phyloP scores from a whole-genome alignment of 2,329 filamentous ascomycete species.

The Cercospora berteroae region DNA sequence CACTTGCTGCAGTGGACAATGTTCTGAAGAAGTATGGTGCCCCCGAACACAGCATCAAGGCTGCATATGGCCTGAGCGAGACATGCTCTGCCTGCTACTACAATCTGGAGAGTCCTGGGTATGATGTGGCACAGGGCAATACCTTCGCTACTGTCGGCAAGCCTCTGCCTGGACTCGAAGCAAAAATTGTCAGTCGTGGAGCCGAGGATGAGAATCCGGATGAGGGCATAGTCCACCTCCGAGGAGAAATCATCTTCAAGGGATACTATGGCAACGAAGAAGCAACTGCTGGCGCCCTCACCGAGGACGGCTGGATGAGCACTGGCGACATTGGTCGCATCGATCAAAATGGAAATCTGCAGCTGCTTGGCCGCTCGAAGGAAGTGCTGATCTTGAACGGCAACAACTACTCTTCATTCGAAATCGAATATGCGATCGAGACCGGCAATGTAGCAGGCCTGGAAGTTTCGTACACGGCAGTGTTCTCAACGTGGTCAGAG shows the following conservation, averaged over 20 bases:
- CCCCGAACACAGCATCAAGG: slow-evolving; percentile 21
- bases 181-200: slow-evolving; percentile 18
- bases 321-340: slow-evolving; percentile 26
- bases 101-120: slow-evolving; percentile 23
- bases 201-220: background rate
- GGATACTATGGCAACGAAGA: slow-evolving; percentile 37
- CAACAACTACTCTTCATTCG: slow-evolving; percentile 28
- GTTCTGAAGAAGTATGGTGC: slow-evolving; percentile 20
- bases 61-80: slow-evolving; percentile 28
- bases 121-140: slow-evolving; percentile 19
- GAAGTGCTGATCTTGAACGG: slow-evolving; percentile 29
- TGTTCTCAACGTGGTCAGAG: slow-evolving; percentile 27
- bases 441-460: slow-evolving; percentile 18
- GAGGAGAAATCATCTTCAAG: slow-evolving; percentile 39
- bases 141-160: slow-evolving; percentile 26
- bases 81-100: slow-evolving; percentile 31
- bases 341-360: slow-evolving; percentile 25
- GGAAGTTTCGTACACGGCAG: slow-evolving; percentile 21
- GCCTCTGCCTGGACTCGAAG: slow-evolving; percentile 20
- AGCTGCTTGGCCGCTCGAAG: slow-evolving; percentile 26
- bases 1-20: slow-evolving; percentile 18
- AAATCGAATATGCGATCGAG: slow-evolving; percentile 28
- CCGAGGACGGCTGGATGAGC: slow-evolving; percentile 41
- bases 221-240: slow-evolving; percentile 17
- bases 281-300: slow-evolving; percentile 39